Conservation (phyloP, 2,329 filamentous ascomycete species). For the Cordyceps militaris region DNA sequence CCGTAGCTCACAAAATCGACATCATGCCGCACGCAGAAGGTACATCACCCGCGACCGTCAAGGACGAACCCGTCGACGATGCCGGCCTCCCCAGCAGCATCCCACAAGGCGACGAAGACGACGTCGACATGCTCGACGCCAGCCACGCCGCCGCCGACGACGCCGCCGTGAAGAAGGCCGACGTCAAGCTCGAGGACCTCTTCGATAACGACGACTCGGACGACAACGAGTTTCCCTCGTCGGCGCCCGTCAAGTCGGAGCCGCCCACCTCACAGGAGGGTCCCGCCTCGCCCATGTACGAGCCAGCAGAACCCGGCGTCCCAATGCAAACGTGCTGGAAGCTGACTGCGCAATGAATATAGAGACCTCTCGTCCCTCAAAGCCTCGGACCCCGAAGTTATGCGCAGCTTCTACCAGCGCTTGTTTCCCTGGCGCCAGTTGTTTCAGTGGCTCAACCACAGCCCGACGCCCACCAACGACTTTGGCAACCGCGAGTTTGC, state of each 20-base stretch:
- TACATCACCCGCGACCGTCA: conserved; percentile 22
- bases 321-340: neutral
- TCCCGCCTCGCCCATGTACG: conserved; percentile 38
- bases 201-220: conserved; percentile 54
- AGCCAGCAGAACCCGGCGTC: neutral
- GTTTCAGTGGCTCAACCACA: conserved; percentile 98
- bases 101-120: conserved; percentile 26
- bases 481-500: conserved; percentile 94
- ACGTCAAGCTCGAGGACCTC: conserved; percentile 50
- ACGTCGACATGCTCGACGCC: conserved; percentile 36
- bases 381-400: conserved; percentile 70
- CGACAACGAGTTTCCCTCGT: conserved; percentile 54
- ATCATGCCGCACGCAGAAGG: conserved; percentile 39
- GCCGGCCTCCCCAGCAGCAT: conserved; percentile 21
- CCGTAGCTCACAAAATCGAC: neutral
- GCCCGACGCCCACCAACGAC: conserved; percentile 74
- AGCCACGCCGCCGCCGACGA: conserved; percentile 19
- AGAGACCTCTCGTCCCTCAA: conserved; percentile 32
- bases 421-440: conserved; percentile 91
- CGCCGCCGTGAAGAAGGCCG: conserved; percentile 33
- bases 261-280: conserved; percentile 35
- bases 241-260: conserved; percentile 31
- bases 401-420: conserved; percentile 91
- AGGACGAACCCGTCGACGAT: conserved; percentile 31
- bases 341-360: conserved; percentile 10